Evolutionary conservation across 345 rosid species (phyloP).

Genomic region (Salix udensis): DNA sequence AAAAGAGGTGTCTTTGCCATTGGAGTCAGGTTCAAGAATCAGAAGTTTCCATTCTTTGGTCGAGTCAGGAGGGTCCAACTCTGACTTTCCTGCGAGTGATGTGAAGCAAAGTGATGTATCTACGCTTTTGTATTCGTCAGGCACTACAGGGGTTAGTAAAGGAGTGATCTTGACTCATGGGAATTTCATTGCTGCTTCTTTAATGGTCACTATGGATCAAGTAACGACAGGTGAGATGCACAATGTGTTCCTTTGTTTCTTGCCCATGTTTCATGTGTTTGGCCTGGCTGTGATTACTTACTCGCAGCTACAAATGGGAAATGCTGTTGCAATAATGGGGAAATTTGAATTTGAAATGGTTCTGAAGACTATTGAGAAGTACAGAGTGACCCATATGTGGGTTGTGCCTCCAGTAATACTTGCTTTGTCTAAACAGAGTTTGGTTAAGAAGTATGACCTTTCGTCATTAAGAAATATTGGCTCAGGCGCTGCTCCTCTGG

Average conservation of each 20-base stretch:
- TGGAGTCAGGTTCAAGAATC: not conserved
- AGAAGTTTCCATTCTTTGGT: not conserved
- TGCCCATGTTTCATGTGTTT: not conserved
- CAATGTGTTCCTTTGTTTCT: not conserved
- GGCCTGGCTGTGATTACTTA: not conserved
- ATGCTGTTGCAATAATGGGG: not conserved
- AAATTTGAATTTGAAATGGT: not conserved
- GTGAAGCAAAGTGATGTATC: not conserved
- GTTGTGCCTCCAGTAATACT: not conserved
- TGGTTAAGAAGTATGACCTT: not conserved
- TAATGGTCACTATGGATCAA: not conserved
- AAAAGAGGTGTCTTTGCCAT: not conserved
- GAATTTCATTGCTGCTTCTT: not conserved
- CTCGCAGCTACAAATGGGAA: not conserved
- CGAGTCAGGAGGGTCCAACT: not conserved
- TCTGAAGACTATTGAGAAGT: not conserved
- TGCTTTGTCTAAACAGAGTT: not conserved
- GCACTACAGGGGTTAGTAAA: not conserved
- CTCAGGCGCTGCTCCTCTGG: not conserved
- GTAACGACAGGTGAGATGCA: not conserved
- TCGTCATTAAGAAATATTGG: not conserved
- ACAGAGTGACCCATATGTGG: not conserved
- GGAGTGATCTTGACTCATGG: not conserved
- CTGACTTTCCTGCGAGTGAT: not conserved
- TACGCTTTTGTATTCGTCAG: not conserved